Conservation (phyloP, 345 rosid genomes). For the Fremontodendron californicum region DNA sequence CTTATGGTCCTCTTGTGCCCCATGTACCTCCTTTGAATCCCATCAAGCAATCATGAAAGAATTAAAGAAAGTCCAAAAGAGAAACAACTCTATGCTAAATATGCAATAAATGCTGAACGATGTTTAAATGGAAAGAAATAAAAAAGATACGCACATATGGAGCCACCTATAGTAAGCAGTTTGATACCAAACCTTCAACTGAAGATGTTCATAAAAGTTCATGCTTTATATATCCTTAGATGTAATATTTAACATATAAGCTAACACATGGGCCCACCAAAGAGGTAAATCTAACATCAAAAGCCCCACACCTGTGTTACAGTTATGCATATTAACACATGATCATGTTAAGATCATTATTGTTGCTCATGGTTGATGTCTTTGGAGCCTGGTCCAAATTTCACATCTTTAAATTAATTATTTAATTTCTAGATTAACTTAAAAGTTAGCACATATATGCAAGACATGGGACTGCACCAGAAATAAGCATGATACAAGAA, state of each 20-base stretch:
- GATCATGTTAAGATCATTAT: neutral
- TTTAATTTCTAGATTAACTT: neutral
- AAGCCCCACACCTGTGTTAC: neutral
- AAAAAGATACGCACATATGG: neutral
- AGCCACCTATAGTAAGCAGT: neutral
- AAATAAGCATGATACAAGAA: neutral
- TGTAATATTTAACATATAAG: neutral
- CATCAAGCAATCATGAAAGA: neutral
- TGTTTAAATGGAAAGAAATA: neutral
- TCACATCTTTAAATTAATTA: neutral
- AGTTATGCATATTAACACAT: neutral
- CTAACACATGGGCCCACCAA: neutral
- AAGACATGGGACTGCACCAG: neutral
- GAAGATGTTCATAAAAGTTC: neutral
- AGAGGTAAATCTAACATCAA: neutral
- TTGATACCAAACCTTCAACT: neutral
- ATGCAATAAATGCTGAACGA: neutral
- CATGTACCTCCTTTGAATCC: slow-evolving; percentile 70
- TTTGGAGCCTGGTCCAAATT: neutral
- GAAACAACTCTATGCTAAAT: neutral
- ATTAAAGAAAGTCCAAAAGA: neutral
- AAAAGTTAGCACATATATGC: neutral
- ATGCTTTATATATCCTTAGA: neutral
- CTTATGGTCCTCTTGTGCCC: slow-evolving; percentile 96
- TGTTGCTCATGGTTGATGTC: neutral